Evolutionary conservation across 2,329 filamentous ascomycete genomes (phyloP).

Genomic region (Westerdykella ornata): DNA sequence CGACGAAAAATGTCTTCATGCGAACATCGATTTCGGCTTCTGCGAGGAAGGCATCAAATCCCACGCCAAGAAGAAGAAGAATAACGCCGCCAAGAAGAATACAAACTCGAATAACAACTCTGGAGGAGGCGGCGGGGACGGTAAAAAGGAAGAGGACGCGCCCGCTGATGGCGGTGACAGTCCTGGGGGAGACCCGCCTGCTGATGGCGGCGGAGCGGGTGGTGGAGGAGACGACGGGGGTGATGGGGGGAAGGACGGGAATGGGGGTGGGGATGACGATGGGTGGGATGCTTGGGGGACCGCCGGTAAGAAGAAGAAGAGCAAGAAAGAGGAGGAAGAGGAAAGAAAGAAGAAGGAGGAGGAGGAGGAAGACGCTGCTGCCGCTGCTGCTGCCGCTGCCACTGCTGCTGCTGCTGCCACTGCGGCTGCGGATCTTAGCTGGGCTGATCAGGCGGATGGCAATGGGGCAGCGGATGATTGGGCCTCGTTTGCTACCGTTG

Average conservation of each 20-base stretch:
- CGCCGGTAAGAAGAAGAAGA: constrained; percentile 38
- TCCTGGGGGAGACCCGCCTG: constrained; percentile 31
- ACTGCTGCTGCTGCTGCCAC: constrained; percentile 28
- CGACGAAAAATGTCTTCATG: constrained; percentile 29
- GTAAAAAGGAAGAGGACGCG: constrained; percentile 41
- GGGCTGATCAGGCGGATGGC: constrained; percentile 31
- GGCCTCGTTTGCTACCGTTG: constrained; percentile 18
- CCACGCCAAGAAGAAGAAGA: constrained; percentile 51
- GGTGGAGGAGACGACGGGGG: constrained; percentile 32
- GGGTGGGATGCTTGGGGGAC: constrained; percentile 24
- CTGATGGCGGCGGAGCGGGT: constrained; percentile 27
- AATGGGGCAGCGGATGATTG: constrained; percentile 26
- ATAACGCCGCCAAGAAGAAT: constrained; percentile 35
- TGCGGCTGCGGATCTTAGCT: constrained; percentile 21
- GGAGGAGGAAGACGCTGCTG: constrained; percentile 35
- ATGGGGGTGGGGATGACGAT: constrained; percentile 29
- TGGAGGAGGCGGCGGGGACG: constrained; percentile 44
- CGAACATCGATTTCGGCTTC: constrained; percentile 53
- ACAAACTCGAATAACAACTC: constrained; percentile 19
- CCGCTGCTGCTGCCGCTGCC: constrained; percentile 20
- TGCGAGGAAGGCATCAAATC: constrained; percentile 46
- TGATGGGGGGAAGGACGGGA: constrained; percentile 30
- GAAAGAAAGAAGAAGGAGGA: constrained; percentile 32
- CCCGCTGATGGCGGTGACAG: constrained; percentile 27
- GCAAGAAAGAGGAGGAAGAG: constrained; percentile 29